Conservation (phyloP, 441 rosid genomes). For the Theobroma grandiflorum region DNA sequence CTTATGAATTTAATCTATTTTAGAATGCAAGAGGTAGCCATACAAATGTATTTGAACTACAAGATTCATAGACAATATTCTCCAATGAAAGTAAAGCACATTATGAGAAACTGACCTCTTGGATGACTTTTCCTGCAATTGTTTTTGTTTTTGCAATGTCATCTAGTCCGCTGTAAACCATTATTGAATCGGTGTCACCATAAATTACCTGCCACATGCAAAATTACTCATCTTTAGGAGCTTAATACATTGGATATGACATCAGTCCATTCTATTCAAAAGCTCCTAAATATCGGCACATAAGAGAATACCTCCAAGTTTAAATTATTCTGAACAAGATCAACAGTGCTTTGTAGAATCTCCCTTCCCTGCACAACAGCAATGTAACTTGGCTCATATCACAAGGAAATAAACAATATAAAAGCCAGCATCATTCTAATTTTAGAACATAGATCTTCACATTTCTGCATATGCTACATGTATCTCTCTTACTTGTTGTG, state of each 20-base stretch:
- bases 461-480: constrained; percentile 25
- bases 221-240: constrained; percentile 37
- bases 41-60: neutral
- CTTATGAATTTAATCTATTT: neutral
- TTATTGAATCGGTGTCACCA: constrained; percentile 99
- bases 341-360: constrained; percentile 92
- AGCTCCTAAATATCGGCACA: constrained; percentile 32
- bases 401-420: neutral
- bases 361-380: constrained; percentile 83
- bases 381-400: constrained; percentile 31
- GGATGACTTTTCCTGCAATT: constrained; percentile 83
- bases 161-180: constrained; percentile 94
- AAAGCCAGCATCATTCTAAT: constrained; percentile 21
- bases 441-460: constrained; percentile 2
- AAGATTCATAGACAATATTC: neutral
- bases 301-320: constrained; percentile 77
- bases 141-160: constrained; percentile 78
- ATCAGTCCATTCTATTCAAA: constrained; percentile 8
- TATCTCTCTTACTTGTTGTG: constrained; percentile 70
- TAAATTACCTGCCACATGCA: constrained; percentile 77
- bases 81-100: neutral
- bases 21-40: neutral
- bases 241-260: constrained; percentile 28
- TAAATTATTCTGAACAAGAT: constrained; percentile 90
- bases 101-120: constrained; percentile 66